Evolutionary conservation across 352 stramenopile genomes (phyloP).

Genomic region (Globisporangium nodosum): DNA sequence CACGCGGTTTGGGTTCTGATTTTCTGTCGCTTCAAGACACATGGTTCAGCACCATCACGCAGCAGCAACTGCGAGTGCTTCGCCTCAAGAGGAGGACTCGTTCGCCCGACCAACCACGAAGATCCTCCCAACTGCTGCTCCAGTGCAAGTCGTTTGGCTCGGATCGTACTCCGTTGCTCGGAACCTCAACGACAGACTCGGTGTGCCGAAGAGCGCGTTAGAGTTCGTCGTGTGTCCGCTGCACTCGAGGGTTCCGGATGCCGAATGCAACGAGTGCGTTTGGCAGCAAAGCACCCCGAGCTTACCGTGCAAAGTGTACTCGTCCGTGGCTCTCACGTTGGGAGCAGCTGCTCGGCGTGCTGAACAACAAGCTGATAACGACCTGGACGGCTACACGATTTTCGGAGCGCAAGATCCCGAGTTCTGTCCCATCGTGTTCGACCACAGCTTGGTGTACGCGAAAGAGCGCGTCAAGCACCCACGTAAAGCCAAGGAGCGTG

Average conservation of each 20-base stretch:
- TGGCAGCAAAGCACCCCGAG: slow-evolving; percentile 18
- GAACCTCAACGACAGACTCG: slow-evolving; percentile 31
- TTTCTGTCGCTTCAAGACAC: background rate
- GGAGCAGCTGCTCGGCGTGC: background rate
- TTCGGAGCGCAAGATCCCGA: slow-evolving; percentile 13
- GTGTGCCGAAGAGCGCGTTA: slow-evolving; percentile 6
- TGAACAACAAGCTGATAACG: background rate
- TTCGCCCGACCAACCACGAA: background rate
- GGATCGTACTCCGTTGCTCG: slow-evolving; percentile 32
- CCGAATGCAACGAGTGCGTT: slow-evolving; percentile 19
- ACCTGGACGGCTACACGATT: slow-evolving; percentile 11
- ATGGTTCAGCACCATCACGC: background rate
- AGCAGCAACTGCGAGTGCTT: background rate
- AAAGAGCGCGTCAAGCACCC: background rate
- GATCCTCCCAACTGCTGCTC: background rate
- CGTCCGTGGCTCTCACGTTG: slow-evolving; percentile 5
- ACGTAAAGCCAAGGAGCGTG: background rate
- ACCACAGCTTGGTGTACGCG: background rate
- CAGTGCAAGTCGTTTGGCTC: slow-evolving; percentile 31
- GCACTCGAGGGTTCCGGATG: slow-evolving; percentile 11
- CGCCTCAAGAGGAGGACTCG: background rate
- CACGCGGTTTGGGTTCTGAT: background rate
- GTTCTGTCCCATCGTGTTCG: slow-evolving; percentile 7
- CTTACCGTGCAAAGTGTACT: slow-evolving; percentile 18
- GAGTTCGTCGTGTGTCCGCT: slow-evolving; percentile 12